These are phyloP conservation scores for Phaffia tasmanica DNA, from an alignment of 768 basidiomycete genomes.

Conservation along the genomic window DNA sequence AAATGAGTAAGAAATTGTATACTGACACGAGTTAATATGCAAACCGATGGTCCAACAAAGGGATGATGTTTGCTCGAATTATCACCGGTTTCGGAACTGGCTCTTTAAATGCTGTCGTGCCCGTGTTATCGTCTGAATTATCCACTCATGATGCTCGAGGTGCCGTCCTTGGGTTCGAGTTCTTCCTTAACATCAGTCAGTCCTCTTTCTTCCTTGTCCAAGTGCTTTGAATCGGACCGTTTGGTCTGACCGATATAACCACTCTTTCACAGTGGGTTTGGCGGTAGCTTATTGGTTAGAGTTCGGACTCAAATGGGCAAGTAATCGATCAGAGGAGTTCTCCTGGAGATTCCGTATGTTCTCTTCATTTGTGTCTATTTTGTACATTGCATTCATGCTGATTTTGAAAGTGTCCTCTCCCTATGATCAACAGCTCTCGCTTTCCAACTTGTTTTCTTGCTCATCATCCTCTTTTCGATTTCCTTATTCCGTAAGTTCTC, in stretches of 20 bases:
- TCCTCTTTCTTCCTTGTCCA: not conserved
- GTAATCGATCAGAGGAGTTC: conserved; percentile 22
- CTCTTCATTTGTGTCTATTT: not conserved
- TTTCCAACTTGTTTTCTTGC: conserved; percentile 30
- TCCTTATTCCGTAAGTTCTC: conserved; percentile 26
- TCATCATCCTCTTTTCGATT: conserved; percentile 24
- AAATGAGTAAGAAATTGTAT: not conserved
- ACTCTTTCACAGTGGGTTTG: not conserved
- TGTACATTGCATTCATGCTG: conserved; percentile 1
- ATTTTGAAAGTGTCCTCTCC: not conserved
- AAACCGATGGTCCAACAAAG: too few relatives aligned
- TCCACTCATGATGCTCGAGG: conserved; percentile 30
- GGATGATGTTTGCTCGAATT: conserved; percentile 29
- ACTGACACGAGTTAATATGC: not conserved
- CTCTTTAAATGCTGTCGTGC: conserved; percentile 32
- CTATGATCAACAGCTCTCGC: conserved; percentile 21
- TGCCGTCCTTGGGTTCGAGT: conserved; percentile 29
- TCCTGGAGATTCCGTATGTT: conserved; percentile 28
- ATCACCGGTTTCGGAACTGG: conserved; percentile 31
- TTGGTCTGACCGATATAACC: too few relatives aligned
- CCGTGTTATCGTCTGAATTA: conserved; percentile 31
- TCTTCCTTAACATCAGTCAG: conserved; percentile 25
- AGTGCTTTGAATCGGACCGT: not conserved
- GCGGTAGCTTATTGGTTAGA: conserved; percentile 5
- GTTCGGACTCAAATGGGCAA: conserved; percentile 25